These are phyloP conservation scores for Melampsora larici-populina DNA, from an alignment of 1,284 basidiomycete species.

Conservation along the genomic window DNA sequence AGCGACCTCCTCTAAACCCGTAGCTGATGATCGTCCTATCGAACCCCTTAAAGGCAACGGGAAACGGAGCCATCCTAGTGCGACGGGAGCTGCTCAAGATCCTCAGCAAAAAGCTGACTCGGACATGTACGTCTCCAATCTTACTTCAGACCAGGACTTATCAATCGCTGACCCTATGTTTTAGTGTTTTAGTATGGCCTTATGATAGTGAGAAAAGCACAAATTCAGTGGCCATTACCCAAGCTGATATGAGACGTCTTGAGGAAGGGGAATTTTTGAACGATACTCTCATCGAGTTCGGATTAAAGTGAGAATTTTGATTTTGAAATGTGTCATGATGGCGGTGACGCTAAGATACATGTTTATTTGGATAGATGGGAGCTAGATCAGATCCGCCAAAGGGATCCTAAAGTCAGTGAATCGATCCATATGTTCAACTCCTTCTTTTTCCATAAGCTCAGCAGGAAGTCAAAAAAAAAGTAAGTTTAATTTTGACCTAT, in stretches of 20 bases:
- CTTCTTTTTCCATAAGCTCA: slow-evolving; percentile 95
- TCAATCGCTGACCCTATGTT: no score
- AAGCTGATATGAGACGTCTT: slow-evolving; percentile 70
- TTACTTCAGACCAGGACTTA: no score
- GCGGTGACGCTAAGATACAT: slow-evolving; percentile 27
- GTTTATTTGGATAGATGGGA: slow-evolving; percentile 60
- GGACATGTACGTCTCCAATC: no score
- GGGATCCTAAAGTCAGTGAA: slow-evolving; percentile 64
- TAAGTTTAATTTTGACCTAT: slow-evolving; percentile 49
- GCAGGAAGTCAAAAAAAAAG: slow-evolving; percentile 60
- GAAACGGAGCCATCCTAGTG: no score
- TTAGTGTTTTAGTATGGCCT: slow-evolving; percentile 47
- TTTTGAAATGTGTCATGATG: background rate
- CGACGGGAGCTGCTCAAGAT: no score
- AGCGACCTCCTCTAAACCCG: no score
- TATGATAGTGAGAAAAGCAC: slow-evolving; percentile 14
- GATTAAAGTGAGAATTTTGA: slow-evolving; percentile 67
- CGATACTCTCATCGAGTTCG: slow-evolving; percentile 93
- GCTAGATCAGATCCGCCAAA: slow-evolving; percentile 48
- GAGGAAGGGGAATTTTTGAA: slow-evolving; percentile 80
- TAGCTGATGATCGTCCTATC: no score
- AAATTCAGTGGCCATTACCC: slow-evolving; percentile 47
- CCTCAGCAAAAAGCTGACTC: no score
- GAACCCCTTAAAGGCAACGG: no score
- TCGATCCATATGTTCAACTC: slow-evolving; percentile 89